Conservation (phyloP, 2,329 filamentous ascomycete species). For the Xylariaceae sp. region DNA sequence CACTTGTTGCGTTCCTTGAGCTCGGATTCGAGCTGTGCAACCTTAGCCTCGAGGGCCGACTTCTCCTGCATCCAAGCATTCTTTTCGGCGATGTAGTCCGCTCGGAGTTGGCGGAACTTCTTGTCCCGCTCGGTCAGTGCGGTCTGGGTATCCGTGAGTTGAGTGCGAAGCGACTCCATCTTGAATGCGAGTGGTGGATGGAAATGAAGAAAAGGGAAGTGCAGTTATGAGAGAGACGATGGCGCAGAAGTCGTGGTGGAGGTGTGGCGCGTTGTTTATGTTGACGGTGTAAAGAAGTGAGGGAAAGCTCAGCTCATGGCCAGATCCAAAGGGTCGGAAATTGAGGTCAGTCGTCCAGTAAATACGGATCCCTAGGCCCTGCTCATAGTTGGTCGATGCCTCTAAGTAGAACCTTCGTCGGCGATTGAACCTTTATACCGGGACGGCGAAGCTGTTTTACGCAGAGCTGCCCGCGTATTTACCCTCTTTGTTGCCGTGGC, state of each 20-base stretch:
- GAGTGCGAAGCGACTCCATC: slow-evolving; percentile 28
- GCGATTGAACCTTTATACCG: too few species aligned
- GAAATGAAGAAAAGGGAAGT: too few species aligned
- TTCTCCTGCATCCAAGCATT: slow-evolving; percentile 21
- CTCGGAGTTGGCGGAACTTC: slow-evolving; percentile 24
- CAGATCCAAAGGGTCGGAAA: neutral
- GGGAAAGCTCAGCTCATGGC: slow-evolving; percentile 3
- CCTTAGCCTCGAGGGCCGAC: slow-evolving; percentile 12
- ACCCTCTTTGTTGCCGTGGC: slow-evolving; percentile 11
- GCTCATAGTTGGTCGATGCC: too few species aligned
- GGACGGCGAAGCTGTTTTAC: too few species aligned
- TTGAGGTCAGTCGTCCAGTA: neutral
- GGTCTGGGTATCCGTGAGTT: slow-evolving; percentile 27
- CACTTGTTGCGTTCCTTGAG: slow-evolving; percentile 7
- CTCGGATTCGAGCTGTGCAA: slow-evolving; percentile 22
- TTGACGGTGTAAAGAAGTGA: neutral
- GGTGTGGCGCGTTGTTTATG: neutral
- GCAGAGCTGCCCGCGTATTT: neutral
- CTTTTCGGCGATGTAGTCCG: slow-evolving; percentile 12
- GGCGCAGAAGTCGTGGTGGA: too few species aligned
- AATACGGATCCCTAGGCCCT: neutral
- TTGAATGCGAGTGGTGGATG: neutral
- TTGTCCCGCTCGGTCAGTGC: slow-evolving; percentile 25
- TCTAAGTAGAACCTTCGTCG: too few species aligned
- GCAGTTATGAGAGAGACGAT: neutral